phyloP scores from a whole-genome alignment of 148 eudicot species.

The Amaranthus hypochondriacus region DNA sequence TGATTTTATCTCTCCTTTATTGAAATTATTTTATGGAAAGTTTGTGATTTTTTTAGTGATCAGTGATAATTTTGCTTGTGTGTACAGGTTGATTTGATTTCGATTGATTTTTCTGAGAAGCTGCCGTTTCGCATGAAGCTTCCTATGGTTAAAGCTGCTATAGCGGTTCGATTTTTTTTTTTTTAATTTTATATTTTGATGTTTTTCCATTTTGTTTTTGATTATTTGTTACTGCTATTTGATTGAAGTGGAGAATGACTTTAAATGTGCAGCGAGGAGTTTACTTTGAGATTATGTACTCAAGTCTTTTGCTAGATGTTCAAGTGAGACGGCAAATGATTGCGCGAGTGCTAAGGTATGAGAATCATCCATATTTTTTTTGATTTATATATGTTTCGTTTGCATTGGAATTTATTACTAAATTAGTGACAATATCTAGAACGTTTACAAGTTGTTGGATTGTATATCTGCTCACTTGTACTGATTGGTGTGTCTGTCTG shows the following conservation, averaged over 20 bases:
- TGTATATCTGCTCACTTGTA: too few species aligned
- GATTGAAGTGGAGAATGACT: conserved; percentile 1
- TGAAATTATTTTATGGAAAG: not conserved
- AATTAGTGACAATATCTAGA: not conserved
- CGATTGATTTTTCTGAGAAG: conserved; percentile 79
- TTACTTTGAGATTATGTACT: conserved; percentile 78
- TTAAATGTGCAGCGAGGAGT: conserved; percentile 67
- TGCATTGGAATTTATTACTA: not conserved
- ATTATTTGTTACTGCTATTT: not conserved
- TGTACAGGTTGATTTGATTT: conserved; percentile 57
- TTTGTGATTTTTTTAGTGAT: not conserved
- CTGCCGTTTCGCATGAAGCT: conserved; percentile 81
- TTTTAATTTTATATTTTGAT: not conserved
- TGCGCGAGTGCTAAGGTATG: conserved; percentile 72
- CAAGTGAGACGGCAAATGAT: conserved; percentile 68
- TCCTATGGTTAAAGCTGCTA: conserved; percentile 65
- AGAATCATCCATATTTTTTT: not conserved
- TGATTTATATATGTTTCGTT: not conserved
- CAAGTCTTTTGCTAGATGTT: conserved; percentile 54
- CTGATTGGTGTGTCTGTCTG: not conserved
- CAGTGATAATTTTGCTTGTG: not conserved
- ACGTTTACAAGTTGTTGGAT: too few species aligned
- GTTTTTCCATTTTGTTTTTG: not conserved
- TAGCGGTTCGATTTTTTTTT: conserved; percentile 46
- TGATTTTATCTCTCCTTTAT: too few species aligned